A percentile compares a stretch with the other conserved stretches of the same genome.
Evolutionary conservation across 2,329 filamentous ascomycete genomes (phyloP).

Genomic region (Penicillium sp.): DNA sequence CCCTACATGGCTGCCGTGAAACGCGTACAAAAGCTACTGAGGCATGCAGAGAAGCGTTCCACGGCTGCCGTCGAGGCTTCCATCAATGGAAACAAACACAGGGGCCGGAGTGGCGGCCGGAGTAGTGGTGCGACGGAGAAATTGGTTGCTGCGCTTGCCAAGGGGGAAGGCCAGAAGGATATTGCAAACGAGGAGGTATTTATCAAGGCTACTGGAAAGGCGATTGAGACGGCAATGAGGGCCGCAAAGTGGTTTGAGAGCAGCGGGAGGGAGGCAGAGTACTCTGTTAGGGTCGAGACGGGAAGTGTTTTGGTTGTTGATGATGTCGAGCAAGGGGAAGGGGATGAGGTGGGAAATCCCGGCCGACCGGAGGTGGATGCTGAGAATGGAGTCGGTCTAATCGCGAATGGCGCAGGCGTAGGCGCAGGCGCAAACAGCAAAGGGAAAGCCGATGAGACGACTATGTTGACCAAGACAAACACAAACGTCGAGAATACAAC

Average conservation of each 20-base stretch:
- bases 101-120: conserved; percentile 32
- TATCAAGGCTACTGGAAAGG: conserved; percentile 64
- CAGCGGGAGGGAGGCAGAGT: conserved; percentile 49
- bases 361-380: conserved; percentile 31
- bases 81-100: neutral
- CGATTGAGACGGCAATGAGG: conserved; percentile 61
- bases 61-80: conserved; percentile 47
- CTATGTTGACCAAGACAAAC: neutral
- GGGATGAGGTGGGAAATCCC: conserved; percentile 31
- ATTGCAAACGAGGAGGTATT: conserved; percentile 56
- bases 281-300: conserved; percentile 57
- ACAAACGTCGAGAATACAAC: conserved; percentile 10
- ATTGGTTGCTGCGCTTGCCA: conserved; percentile 34
- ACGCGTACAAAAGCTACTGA: conserved; percentile 61
- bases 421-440: neutral
- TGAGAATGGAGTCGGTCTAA: conserved; percentile 11
- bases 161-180: conserved; percentile 35
- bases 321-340: conserved; percentile 57
- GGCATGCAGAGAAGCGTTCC: conserved; percentile 57
- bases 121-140: conserved; percentile 27
- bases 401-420: neutral
- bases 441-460: conserved; percentile 16
- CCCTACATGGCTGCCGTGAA: conserved; percentile 66
- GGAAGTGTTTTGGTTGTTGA: conserved; percentile 64
- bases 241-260: conserved; percentile 62